These are phyloP conservation scores for Ceratorhiza oryzae-sativae DNA, from an alignment of 1,284 basidiomycete genomes.

Conservation along the genomic window DNA sequence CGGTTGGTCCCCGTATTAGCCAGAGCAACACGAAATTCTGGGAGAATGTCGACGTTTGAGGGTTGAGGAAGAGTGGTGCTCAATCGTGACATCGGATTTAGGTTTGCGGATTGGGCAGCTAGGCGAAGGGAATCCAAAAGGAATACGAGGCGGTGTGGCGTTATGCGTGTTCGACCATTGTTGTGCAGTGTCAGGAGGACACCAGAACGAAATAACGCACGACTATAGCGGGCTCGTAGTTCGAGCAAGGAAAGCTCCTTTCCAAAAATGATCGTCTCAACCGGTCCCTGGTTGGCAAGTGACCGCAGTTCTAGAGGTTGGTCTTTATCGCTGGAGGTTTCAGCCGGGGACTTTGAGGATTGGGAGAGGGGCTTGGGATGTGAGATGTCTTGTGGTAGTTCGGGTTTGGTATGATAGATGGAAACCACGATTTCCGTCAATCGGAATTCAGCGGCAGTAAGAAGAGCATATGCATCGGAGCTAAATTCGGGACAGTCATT, in stretches of 20 bases:
- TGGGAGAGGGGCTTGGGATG: too few species aligned
- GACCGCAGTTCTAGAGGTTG: too few species aligned
- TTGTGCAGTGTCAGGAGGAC: not conserved
- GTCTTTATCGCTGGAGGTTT: too few species aligned
- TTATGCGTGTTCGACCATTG: not conserved
- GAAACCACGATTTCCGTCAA: not conserved
- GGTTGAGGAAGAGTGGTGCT: not conserved
- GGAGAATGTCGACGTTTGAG: not conserved
- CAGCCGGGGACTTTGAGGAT: too few species aligned
- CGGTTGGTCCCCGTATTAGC: not conserved
- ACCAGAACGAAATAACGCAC: not conserved
- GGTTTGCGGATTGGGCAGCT: not conserved
- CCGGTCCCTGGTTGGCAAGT: too few species aligned
- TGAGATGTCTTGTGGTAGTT: too few species aligned
- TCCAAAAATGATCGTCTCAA: too few species aligned
- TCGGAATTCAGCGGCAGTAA: conserved; percentile 1
- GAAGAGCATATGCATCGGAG: not conserved
- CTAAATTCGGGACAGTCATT: not conserved
- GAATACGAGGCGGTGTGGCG: not conserved
- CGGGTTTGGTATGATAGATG: not conserved
- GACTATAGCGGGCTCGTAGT: conserved; percentile 2
- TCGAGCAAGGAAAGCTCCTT: too few species aligned
- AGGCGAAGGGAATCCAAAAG: not conserved
- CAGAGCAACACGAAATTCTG: not conserved
- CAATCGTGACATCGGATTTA: not conserved